These are phyloP conservation scores for Talaromyces rugulosus DNA, from an alignment of 2,329 filamentous ascomycete species.

Conservation along the genomic window DNA sequence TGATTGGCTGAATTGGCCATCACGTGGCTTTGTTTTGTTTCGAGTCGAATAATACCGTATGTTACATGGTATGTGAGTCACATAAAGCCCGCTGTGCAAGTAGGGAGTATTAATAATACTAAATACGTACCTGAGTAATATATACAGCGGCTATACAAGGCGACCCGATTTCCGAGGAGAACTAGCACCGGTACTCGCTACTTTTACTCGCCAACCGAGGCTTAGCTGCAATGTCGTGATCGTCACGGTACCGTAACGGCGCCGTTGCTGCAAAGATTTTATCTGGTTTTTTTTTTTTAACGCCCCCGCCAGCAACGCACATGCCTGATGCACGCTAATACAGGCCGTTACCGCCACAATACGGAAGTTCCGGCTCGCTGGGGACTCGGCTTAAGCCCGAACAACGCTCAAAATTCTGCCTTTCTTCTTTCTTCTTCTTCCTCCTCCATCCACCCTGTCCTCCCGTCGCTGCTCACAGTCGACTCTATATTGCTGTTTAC, in stretches of 20 bases:
- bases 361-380: background rate
- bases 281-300: no score
- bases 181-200: background rate
- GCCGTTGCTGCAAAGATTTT: background rate
- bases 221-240: background rate
- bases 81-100: background rate
- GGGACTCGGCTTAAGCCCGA: background rate
- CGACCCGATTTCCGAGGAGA: background rate
- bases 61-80: no score
- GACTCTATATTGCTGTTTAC: background rate
- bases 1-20: background rate
- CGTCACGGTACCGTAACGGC: background rate
- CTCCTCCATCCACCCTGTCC: conserved; percentile 9
- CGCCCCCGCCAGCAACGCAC: background rate
- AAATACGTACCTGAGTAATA: background rate
- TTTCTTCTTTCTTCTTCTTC: background rate
- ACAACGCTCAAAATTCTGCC: background rate
- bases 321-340: background rate
- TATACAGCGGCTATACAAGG: background rate
- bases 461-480: conserved; percentile 7
- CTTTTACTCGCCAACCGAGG: background rate
- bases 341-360: background rate
- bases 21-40: background rate
- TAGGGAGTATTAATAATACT: background rate
- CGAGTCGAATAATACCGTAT: background rate